Percentiles rank a stretch among this genome's conserved stretches.
phyloP scores from a whole-genome alignment of 31 red algal species.

The Odonthalia washingtoniensis region DNA sequence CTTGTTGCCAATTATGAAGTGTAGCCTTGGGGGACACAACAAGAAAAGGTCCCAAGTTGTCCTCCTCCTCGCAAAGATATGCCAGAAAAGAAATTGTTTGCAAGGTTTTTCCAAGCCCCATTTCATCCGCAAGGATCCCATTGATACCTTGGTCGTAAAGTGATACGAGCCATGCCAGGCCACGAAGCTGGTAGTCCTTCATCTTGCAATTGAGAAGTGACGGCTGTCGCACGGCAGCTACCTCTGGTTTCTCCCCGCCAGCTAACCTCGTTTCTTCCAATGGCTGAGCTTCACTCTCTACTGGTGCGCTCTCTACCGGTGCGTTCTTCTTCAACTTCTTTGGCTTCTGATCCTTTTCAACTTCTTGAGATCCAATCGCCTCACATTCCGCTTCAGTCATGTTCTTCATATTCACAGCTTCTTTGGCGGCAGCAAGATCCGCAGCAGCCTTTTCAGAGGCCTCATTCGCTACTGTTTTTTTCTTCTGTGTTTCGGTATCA shows the following conservation, averaged over 20 bases:
- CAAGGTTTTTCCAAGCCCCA: conserved; percentile 99
- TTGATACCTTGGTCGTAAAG: conserved; percentile 99
- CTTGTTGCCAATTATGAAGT: conserved; percentile 96
- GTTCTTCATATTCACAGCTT: conserved; percentile 77
- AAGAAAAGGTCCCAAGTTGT: conserved; percentile 93
- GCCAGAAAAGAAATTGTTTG: conserved; percentile 97
- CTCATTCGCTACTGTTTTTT: conserved; percentile 67
- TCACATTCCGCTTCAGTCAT: conserved; percentile 64
- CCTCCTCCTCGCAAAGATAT: conserved; percentile 90
- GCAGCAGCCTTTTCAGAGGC: conserved; percentile 78
- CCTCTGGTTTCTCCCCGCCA: conserved; percentile 78
- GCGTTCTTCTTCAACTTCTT: conserved; percentile 11
- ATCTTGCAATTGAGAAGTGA: conserved; percentile 88
- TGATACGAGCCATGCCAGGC: conserved; percentile 95
- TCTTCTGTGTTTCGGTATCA: conserved; percentile 80
- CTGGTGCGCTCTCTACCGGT: neutral
- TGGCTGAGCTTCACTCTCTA: neutral
- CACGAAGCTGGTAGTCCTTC: conserved; percentile 97
- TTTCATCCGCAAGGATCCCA: conserved; percentile 99
- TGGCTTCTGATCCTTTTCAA: conserved; percentile 16
- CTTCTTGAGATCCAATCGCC: conserved; percentile 48
- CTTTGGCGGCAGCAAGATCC: conserved; percentile 66
- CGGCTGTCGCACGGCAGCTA: conserved; percentile 83
- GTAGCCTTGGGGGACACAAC: conserved; percentile 96
- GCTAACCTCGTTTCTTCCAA: conserved; percentile 39